phyloP scores from a whole-genome alignment of 2,329 filamentous ascomycete species.

The Blastomyces parvus region DNA sequence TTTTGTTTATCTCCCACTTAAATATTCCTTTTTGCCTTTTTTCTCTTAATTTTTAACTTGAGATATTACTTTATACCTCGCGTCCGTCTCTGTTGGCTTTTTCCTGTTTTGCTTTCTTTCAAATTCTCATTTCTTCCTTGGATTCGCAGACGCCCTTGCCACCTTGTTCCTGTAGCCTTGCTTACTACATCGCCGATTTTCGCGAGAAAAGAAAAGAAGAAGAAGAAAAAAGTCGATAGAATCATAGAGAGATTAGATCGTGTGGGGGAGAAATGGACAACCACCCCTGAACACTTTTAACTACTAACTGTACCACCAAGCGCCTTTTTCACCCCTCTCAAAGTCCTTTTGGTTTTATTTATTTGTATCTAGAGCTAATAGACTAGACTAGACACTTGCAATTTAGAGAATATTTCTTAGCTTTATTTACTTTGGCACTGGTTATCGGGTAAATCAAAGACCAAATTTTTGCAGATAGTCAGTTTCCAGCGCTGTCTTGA shows the following conservation, averaged over 20 bases:
- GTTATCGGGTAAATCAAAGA: background rate
- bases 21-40: background rate
- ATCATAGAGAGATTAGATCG: background rate
- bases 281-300: background rate
- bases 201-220: background rate
- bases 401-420: background rate
- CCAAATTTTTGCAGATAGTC: too few relatives aligned
- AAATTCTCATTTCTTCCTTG: background rate
- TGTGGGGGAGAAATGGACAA: background rate
- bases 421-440: background rate
- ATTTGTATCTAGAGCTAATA: background rate
- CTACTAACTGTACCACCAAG: background rate
- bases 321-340: background rate
- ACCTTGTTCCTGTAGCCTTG: background rate
- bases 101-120: background rate
- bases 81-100: too few relatives aligned
- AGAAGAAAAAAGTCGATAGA: background rate
- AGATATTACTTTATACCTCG: background rate
- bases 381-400: background rate
- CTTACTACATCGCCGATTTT: background rate
- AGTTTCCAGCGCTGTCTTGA: too few relatives aligned
- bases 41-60: background rate
- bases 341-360: background rate
- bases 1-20: background rate
- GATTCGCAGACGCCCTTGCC: background rate